A percentile compares a stretch with the other conserved stretches of the same genome.
Conservation (phyloP, 257 asterid species). For the Prunella vulgaris region DNA sequence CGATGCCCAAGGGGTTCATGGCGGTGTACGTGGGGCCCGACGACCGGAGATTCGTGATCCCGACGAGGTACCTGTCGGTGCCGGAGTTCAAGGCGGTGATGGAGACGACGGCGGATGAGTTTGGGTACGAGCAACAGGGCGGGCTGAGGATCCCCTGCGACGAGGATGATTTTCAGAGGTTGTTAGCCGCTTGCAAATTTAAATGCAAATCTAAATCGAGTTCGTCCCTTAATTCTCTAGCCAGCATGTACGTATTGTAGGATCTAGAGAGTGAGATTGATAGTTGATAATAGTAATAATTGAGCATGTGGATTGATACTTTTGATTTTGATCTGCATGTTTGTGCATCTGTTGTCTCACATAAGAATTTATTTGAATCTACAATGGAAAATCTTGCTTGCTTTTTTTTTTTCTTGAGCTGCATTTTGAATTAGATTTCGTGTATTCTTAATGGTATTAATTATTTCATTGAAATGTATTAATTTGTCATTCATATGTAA, state of each 20-base stretch:
- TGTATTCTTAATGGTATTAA: too few relatives aligned
- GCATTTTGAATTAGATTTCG: too few relatives aligned
- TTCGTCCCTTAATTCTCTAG: not conserved
- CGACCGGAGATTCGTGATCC: slow-evolving; percentile 10
- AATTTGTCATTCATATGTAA: too few relatives aligned
- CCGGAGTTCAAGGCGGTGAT: slow-evolving; percentile 18
- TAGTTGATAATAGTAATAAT: too few relatives aligned
- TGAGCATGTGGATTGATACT: too few relatives aligned
- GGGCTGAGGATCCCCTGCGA: slow-evolving; percentile 16
- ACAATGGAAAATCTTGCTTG: too few relatives aligned
- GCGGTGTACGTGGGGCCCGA: slow-evolving; percentile 15
- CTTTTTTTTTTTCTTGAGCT: too few relatives aligned
- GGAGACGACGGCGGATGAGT: slow-evolving; percentile 21
- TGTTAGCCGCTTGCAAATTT: slow-evolving; percentile 6
- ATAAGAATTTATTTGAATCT: too few relatives aligned
- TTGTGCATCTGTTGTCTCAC: too few relatives aligned
- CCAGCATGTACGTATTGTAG: not conserved
- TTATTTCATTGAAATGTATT: too few relatives aligned
- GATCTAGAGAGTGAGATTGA: too few relatives aligned
- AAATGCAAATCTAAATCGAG: slow-evolving; percentile 6
- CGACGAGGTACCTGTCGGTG: slow-evolving; percentile 7
- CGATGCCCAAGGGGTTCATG: slow-evolving; percentile 9
- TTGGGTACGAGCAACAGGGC: slow-evolving; percentile 18
- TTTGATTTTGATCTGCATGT: too few relatives aligned
- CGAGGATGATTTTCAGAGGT: slow-evolving; percentile 9